Base-by-base conservation (phyloP, 163 green algal genomes). In the Prototheca stagnorum region DNA sequence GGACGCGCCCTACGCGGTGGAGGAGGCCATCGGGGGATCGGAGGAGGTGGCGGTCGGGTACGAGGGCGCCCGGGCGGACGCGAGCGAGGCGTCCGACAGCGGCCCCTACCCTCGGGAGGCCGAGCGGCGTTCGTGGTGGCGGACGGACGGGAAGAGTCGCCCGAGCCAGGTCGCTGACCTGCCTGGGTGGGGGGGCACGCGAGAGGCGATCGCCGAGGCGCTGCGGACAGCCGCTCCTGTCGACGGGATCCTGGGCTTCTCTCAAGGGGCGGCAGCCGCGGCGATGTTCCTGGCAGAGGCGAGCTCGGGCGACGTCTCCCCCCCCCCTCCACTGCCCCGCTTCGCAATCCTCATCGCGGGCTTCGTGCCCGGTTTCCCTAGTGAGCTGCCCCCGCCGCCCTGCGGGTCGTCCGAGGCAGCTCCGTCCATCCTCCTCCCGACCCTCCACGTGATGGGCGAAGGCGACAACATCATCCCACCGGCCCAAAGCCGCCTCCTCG, bases 221-320 rank as follows among this genome's bases (percentile, higher is more conserved):
- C 37, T 79, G n/a, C 6, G 44, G 17, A 22, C 42, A 24, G 21
- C 74, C 19, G 28, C 47, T 19, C 57, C 57, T 7, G 37, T 72
- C 24, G 68, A 80, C 46, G 70, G 67, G 11, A 25, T 85, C 2
- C 44, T 82, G 23, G 76, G 74, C 4, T 85, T 85, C 57, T 65
- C 40, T 20, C 76, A 85, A 51, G 76, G 76, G 3, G 68, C 74
- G 8, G 73, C 71, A 11, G 68, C 73, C 3, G 56, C 65, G 2
- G 75, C 68, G 2, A 49, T 84, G 9, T 66, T 76, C 23, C 17
- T 79, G 19, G 53, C 68, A 2, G 21, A 54, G 15, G 33, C 23
- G 4, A 14, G 49, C 11, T 9, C 37, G 3, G 15, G 22, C 28
- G 20, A 11, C n/a, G n/a, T n/a, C n/a, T n/a, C n/a, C n/a, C n/a